Evolutionary conservation across 495 filamentous ascomycete species (phyloP).

Genomic region (Penicillium ochrochloron): DNA sequence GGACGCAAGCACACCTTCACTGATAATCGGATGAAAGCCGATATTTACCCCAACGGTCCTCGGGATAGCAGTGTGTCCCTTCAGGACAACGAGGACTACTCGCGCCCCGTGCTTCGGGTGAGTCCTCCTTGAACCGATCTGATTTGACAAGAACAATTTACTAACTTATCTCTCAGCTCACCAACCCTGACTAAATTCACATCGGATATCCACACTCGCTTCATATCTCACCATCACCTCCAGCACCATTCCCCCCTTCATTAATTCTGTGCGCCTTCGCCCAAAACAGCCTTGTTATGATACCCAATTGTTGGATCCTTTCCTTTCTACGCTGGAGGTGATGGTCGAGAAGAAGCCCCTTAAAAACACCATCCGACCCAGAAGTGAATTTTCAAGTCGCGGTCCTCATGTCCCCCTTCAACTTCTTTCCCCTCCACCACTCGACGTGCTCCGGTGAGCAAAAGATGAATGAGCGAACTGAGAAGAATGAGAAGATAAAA

Average conservation of each 20-base stretch:
- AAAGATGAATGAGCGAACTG: constrained; percentile 2
- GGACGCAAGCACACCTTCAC: constrained; percentile 43
- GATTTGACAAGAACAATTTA: not conserved
- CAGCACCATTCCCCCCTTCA: constrained; percentile 28
- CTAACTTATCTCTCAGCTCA: constrained; percentile 47
- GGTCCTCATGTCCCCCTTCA: constrained; percentile 4
- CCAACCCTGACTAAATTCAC: constrained; percentile 55
- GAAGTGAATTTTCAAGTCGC: constrained; percentile 5
- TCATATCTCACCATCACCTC: constrained; percentile 21
- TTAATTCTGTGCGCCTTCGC: constrained; percentile 41
- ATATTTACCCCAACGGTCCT: constrained; percentile 52
- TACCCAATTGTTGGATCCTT: constrained; percentile 47
- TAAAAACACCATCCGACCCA: not conserved
- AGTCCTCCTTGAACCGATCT: constrained; percentile 26
- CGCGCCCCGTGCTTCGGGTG: constrained; percentile 59
- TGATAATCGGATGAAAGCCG: constrained; percentile 51
- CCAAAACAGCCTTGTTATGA: constrained; percentile 50
- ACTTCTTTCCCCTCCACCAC: not conserved
- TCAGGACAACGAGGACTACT: constrained; percentile 62
- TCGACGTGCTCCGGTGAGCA: not conserved
- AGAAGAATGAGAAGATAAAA: constrained; percentile 9
- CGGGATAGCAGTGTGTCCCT: constrained; percentile 57
- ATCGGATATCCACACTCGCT: constrained; percentile 5
- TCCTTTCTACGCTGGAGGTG: constrained; percentile 33
- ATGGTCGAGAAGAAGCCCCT: constrained; percentile 21